phyloP scores from a whole-genome alignment of 2,329 filamentous ascomycete genomes.

The Clonostachys sp. region DNA sequence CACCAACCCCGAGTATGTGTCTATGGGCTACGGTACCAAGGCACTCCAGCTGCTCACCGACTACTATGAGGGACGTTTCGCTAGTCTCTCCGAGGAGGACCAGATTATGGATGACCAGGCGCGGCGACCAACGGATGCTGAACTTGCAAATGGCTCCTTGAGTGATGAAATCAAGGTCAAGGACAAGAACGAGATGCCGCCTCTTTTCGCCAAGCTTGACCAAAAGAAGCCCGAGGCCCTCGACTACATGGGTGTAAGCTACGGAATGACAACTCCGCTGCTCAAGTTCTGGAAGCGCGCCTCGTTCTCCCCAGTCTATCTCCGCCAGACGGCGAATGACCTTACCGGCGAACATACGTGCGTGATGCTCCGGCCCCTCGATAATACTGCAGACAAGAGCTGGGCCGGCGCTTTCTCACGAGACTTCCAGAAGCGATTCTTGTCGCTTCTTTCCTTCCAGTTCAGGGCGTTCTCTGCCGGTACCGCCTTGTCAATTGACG shows the following conservation, averaged over 20 bases:
- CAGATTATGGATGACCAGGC: slow-evolving; percentile 56
- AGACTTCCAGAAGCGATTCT: slow-evolving; percentile 93
- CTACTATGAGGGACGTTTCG: slow-evolving; percentile 93
- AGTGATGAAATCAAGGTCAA: slow-evolving; percentile 87
- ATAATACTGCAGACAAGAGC: slow-evolving; percentile 60
- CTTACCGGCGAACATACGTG: slow-evolving; percentile 96
- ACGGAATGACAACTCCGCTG: slow-evolving; percentile 79
- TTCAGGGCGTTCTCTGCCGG: slow-evolving; percentile 79
- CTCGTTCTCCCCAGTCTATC: slow-evolving; percentile 82
- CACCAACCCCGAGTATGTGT: slow-evolving; percentile 88
- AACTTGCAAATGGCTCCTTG: slow-evolving; percentile 70
- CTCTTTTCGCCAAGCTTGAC: slow-evolving; percentile 82
- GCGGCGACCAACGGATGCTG: slow-evolving; percentile 74
- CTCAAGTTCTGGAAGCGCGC: slow-evolving; percentile 97
- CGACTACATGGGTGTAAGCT: slow-evolving; percentile 94
- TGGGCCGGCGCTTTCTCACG: slow-evolving; percentile 90
- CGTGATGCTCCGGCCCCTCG: slow-evolving; percentile 87
- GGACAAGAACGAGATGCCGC: slow-evolving; percentile 88
- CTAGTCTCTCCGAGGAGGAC: slow-evolving; percentile 70
- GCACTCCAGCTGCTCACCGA: slow-evolving; percentile 83
- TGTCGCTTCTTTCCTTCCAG: slow-evolving; percentile 84
- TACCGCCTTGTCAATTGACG: slow-evolving; percentile 80
- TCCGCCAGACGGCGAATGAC: slow-evolving; percentile 93
- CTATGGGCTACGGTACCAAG: slow-evolving; percentile 89
- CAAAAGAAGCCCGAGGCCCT: slow-evolving; percentile 76